Conservation (phyloP, 2,329 filamentous ascomycete species). For the Macrophomina pseudophaseolina region DNA sequence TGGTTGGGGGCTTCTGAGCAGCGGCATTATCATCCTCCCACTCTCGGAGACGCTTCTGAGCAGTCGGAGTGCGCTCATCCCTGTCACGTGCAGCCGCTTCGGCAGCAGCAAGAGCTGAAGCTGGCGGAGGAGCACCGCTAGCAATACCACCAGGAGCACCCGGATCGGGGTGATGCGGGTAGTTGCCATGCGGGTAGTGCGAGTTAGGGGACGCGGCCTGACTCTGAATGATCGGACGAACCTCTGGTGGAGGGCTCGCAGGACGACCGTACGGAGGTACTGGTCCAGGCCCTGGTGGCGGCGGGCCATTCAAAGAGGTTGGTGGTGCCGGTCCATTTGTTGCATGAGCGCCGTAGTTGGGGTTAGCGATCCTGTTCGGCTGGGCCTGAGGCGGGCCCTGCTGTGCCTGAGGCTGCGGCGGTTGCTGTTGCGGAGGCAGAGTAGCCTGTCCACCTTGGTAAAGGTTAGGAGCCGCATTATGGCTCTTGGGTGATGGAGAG, state of each 20-base stretch:
- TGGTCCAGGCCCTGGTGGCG: slow-evolving; percentile 58
- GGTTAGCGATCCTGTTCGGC: slow-evolving; percentile 53
- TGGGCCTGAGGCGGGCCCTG: slow-evolving; percentile 57
- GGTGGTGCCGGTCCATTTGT: slow-evolving; percentile 56
- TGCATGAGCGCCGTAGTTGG: slow-evolving; percentile 53
- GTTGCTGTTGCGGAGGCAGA: slow-evolving; percentile 32
- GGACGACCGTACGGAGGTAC: slow-evolving; percentile 75
- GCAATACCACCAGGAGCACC: slow-evolving; percentile 65
- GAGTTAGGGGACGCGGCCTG: slow-evolving; percentile 91
- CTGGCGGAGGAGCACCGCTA: slow-evolving; percentile 69
- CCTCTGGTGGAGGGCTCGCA: slow-evolving; percentile 81
- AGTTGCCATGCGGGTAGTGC: slow-evolving; percentile 81
- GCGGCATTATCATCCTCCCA: slow-evolving; percentile 82
- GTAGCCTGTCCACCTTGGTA: slow-evolving; percentile 48
- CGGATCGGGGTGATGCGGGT: slow-evolving; percentile 74
- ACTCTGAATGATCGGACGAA: slow-evolving; percentile 80
- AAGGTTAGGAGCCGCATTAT: slow-evolving; percentile 57
- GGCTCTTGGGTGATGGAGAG: slow-evolving; percentile 65
- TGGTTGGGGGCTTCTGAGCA: slow-evolving; percentile 79
- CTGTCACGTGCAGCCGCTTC: slow-evolving; percentile 70
- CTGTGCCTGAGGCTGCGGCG: slow-evolving; percentile 50
- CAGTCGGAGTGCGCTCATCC: slow-evolving; percentile 79
- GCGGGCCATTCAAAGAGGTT: slow-evolving; percentile 47
- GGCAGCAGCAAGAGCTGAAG: slow-evolving; percentile 68
- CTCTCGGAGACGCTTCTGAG: slow-evolving; percentile 82